Evolutionary conservation across 331 rosid species (phyloP).

Genomic region (Acacia concinna): DNA sequence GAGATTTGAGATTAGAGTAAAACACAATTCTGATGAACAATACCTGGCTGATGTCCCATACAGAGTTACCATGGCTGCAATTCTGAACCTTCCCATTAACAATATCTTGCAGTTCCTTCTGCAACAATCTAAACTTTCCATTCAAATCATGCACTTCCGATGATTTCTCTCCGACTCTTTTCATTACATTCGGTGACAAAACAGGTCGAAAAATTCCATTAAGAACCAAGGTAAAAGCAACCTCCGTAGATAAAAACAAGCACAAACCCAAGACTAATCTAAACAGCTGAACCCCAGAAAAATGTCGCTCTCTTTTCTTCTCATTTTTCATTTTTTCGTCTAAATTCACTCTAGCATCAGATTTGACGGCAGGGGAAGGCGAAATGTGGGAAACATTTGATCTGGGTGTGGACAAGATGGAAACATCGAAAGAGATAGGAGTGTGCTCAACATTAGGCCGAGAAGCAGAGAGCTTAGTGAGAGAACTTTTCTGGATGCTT

Average conservation of each 20-base stretch:
- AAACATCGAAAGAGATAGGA: conserved; percentile 62
- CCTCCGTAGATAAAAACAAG: conserved; percentile 40
- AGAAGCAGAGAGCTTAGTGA: conserved; percentile 59
- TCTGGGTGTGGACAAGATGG: conserved; percentile 55
- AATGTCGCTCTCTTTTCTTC: conserved; percentile 28
- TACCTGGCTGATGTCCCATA: conserved; percentile 77
- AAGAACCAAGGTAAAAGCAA: conserved; percentile 39
- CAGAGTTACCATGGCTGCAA: conserved; percentile 52
- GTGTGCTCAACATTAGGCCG: conserved; percentile 46
- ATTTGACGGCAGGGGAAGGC: conserved; percentile 34
- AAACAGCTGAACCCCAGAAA: conserved; percentile 17
- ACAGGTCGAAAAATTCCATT: conserved; percentile 43
- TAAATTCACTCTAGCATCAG: conserved; percentile 35
- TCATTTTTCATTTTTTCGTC: conserved; percentile 16
- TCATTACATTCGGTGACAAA: conserved; percentile 48
- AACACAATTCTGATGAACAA: neutral
- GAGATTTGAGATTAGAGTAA: neutral
- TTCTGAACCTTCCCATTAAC: conserved; percentile 52
- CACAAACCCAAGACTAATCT: conserved; percentile 39
- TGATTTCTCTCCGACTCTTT: conserved; percentile 51
- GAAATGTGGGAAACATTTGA: conserved; percentile 28
- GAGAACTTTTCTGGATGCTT: conserved; percentile 62
- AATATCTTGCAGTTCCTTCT: conserved; percentile 52
- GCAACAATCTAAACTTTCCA: conserved; percentile 64
- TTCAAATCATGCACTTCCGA: conserved; percentile 47